Evolutionary conservation across 2,329 filamentous ascomycete species (phyloP).

Genomic region (Rhynchosporium agropyri): DNA sequence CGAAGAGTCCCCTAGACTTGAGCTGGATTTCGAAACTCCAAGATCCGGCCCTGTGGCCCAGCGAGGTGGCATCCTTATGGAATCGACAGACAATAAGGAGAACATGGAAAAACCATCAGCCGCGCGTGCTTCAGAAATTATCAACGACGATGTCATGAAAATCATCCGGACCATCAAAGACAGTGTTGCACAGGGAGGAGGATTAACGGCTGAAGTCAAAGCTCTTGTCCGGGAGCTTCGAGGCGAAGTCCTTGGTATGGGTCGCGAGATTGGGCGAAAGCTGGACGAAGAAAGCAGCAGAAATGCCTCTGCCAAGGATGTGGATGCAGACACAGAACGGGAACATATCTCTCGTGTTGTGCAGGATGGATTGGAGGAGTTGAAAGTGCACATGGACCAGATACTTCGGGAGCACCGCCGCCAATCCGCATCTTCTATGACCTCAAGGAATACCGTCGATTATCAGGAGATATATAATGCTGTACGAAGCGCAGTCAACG

Average conservation of each 20-base stretch:
- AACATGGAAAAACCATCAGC: conserved; percentile 29
- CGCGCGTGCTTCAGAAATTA: conserved; percentile 55
- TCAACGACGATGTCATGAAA: conserved; percentile 79
- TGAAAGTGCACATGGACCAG: conserved; percentile 82
- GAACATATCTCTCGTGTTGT: conserved; percentile 78
- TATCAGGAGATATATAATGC: conserved; percentile 86
- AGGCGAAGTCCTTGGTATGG: conserved; percentile 93
- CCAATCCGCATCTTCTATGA: conserved; percentile 64
- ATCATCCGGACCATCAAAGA: conserved; percentile 88
- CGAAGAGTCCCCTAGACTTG: conserved; percentile 42
- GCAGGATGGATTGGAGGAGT: conserved; percentile 75
- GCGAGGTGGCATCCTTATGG: conserved; percentile 41
- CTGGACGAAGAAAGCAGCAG: conserved; percentile 69
- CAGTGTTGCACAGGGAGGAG: conserved; percentile 84
- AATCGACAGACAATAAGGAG: conserved; percentile 35
- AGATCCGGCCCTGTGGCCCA: conserved; percentile 41
- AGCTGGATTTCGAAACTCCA: conserved; percentile 45
- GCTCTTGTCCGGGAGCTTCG: conserved; percentile 85
- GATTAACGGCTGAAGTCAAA: conserved; percentile 90
- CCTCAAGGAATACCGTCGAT: conserved; percentile 68
- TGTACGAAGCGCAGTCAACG: conserved; percentile 71
- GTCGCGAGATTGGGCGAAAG: conserved; percentile 82
- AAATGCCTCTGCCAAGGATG: conserved; percentile 48
- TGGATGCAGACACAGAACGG: conserved; percentile 57
- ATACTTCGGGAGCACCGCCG: conserved; percentile 76